Conservation (phyloP, 148 eudicot genomes). For the Chenopodium album region DNA sequence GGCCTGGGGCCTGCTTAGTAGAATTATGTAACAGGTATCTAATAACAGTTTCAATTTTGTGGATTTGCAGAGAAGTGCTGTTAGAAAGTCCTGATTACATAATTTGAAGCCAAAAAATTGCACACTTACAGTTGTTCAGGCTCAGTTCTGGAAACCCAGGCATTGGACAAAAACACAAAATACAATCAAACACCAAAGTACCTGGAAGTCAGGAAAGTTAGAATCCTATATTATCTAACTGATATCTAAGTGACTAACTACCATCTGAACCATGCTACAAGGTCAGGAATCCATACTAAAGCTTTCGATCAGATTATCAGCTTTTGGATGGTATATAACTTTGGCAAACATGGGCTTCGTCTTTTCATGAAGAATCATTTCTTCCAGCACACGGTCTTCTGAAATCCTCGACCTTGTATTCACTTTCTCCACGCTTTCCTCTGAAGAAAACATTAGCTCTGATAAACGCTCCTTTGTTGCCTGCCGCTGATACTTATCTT, state of each 20-base stretch:
- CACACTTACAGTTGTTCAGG: background rate
- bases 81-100: background rate
- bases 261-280: background rate
- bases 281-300: conserved; percentile 28
- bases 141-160: background rate
- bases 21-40: background rate
- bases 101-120: background rate
- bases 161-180: background rate
- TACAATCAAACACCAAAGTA: background rate
- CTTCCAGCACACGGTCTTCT: conserved; percentile 52
- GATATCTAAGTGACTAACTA: background rate
- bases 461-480: conserved; percentile 53
- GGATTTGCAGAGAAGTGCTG: background rate
- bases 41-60: background rate
- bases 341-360: conserved; percentile 42
- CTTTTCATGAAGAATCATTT: conserved; percentile 43
- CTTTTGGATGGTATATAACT: conserved; percentile 50
- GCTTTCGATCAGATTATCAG: conserved; percentile 36
- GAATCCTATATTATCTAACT: background rate
- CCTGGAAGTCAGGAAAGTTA: background rate
- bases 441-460: conserved; percentile 52
- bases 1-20: background rate
- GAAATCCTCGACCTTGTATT: conserved; percentile 7
- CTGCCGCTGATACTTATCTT: conserved; percentile 44
- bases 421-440: conserved; percentile 15